phyloP scores from a whole-genome alignment of 176 grass and related monocot species.

The Aegilops speltoides region DNA sequence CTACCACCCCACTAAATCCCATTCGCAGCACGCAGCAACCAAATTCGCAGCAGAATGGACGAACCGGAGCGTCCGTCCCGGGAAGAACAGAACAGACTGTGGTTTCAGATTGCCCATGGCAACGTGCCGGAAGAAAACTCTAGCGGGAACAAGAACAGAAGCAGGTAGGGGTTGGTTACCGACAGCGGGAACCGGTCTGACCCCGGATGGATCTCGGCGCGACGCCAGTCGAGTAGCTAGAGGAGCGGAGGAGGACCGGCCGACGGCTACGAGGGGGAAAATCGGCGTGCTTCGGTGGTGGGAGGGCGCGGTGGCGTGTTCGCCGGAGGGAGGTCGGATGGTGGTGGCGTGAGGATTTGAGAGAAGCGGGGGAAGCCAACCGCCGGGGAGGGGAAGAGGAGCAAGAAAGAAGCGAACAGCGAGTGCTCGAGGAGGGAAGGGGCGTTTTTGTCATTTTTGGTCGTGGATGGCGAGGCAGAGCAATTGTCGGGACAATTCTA shows the following conservation, averaged over 20 bases:
- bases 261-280: background rate
- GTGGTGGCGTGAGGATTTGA: background rate
- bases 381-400: background rate
- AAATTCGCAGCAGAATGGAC: background rate
- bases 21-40: background rate
- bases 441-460: background rate
- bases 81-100: background rate
- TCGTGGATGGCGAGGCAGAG: background rate
- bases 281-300: background rate
- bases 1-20: background rate
- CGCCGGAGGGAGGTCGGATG: background rate
- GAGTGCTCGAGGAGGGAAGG: background rate
- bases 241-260: background rate
- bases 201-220: background rate
- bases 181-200: background rate
- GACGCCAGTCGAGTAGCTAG: background rate
- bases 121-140: background rate
- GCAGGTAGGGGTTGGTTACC: background rate
- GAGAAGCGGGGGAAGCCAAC: slow-evolving; percentile 4
- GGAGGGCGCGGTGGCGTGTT: background rate
- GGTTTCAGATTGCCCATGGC: background rate
- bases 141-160: background rate
- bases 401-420: background rate
- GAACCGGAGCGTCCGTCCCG: background rate
- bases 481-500: background rate